A percentile compares a stretch with the other conserved stretches of the same genome.
phyloP scores from a whole-genome alignment of 345 rosid species.

The Boechera stricta region DNA sequence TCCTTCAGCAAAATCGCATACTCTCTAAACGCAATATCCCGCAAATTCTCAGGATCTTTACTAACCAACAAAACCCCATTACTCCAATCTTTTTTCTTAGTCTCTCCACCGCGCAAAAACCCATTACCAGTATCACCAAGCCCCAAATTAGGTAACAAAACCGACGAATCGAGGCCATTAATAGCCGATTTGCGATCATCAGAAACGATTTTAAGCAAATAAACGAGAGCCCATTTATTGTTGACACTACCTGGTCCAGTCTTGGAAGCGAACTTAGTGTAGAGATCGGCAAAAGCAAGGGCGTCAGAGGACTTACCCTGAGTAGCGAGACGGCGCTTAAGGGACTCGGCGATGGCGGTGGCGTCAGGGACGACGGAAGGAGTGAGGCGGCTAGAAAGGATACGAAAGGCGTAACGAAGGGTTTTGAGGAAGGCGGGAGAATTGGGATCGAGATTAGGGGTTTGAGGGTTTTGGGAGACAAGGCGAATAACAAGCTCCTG shows the following conservation, averaged over 20 bases:
- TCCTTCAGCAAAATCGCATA: conserved; percentile 69
- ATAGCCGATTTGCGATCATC: conserved; percentile 61
- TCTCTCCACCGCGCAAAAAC: conserved; percentile 47
- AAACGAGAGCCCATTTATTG: conserved; percentile 92
- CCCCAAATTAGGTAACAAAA: conserved; percentile 66
- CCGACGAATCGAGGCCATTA: conserved; percentile 51
- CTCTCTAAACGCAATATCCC: conserved; percentile 82
- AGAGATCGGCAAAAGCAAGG: conserved; percentile 83
- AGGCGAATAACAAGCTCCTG: conserved; percentile 82
- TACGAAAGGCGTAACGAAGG: conserved; percentile 80
- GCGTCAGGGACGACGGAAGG: conserved; percentile 85
- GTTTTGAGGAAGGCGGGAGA: conserved; percentile 61
- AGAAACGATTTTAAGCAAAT: conserved; percentile 78
- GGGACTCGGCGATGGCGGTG: conserved; percentile 82
- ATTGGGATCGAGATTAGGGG: conserved; percentile 53
- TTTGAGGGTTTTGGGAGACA: conserved; percentile 63
- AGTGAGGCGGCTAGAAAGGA: conserved; percentile 83
- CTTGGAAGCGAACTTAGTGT: conserved; percentile 77
- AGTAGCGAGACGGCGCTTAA: conserved; percentile 92
- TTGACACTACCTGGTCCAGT: conserved; percentile 85
- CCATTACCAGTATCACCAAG: conserved; percentile 44
- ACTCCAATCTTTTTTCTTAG: conserved; percentile 54
- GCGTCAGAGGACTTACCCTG: conserved; percentile 91
- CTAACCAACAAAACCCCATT: conserved; percentile 79
- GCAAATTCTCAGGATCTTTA: conserved; percentile 79